Conservation (phyloP, 2,329 filamentous ascomycete genomes). For the Cercospora nicotianae region DNA sequence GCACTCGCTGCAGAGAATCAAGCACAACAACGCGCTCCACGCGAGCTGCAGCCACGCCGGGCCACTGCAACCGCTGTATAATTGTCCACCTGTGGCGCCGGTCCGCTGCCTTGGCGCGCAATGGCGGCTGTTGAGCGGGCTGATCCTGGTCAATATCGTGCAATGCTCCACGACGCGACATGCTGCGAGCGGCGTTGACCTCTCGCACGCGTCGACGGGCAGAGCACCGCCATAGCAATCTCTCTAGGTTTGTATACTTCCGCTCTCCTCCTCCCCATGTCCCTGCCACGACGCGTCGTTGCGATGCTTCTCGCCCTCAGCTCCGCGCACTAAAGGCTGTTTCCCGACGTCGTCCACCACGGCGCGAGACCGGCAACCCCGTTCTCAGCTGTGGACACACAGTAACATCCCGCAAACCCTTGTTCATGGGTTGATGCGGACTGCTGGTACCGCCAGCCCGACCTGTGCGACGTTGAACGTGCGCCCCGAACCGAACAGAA, state of each 20-base stretch:
- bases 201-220: constrained; percentile 8
- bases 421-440: constrained; percentile 10
- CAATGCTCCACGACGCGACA: constrained; percentile 11
- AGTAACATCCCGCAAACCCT: constrained; percentile 9
- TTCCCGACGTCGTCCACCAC: constrained; percentile 7
- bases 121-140: constrained; percentile 3
- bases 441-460: constrained; percentile 16
- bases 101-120: constrained; percentile 1
- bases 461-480: constrained; percentile 26
- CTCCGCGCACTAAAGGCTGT: background rate
- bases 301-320: constrained; percentile 3
- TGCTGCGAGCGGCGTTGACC: constrained; percentile 3
- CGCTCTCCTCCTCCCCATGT: constrained; percentile 12
- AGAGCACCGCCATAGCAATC: constrained; percentile 9
- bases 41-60: constrained; percentile 10
- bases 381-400: constrained; percentile 7
- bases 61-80: background rate
- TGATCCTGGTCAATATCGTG: constrained; percentile 10
- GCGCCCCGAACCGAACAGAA: constrained; percentile 21
- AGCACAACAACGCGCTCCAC: constrained; percentile 5
- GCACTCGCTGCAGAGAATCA: background rate
- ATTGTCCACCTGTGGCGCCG: background rate
- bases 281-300: constrained; percentile 15
- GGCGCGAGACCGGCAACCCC: constrained; percentile 15
- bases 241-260: constrained; percentile 18